Evolutionary conservation across 805 yeast genomes (phyloP).

Genomic region (Zygosaccharomyces lentus): DNA sequence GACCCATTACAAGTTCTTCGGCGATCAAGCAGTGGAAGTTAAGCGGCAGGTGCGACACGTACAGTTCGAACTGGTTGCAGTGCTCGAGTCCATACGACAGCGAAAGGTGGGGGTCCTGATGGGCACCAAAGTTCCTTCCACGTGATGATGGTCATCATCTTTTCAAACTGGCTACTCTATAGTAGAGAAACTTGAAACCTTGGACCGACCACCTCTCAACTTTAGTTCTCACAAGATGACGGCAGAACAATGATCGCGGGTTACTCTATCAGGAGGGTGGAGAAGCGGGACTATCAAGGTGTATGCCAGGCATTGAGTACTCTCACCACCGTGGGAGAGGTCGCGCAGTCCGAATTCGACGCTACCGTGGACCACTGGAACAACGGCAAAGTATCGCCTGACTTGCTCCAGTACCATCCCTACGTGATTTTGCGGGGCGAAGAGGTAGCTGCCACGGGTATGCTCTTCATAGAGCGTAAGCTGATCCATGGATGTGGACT

Average conservation of each 20-base stretch:
- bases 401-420: slow-evolving; percentile 55
- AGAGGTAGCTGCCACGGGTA: slow-evolving; percentile 76
- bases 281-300: slow-evolving; percentile 52
- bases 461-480: slow-evolving; percentile 73
- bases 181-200: not conserved
- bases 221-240: not conserved
- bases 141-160: slow-evolving; percentile 8
- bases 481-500: slow-evolving; percentile 77
- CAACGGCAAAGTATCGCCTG: slow-evolving; percentile 25
- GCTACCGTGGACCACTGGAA: slow-evolving; percentile 58
- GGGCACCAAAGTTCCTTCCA: slow-evolving; percentile 4
- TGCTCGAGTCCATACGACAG: slow-evolving; percentile 12
- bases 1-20: slow-evolving; percentile 16
- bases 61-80: slow-evolving; percentile 7
- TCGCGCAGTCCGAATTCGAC: slow-evolving; percentile 48
- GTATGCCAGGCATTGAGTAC: slow-evolving; percentile 59
- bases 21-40: slow-evolving; percentile 5
- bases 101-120: not conserved
- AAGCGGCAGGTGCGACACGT: slow-evolving; percentile 5
- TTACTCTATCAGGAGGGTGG: slow-evolving; percentile 58
- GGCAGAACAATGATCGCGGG: slow-evolving; percentile 38
- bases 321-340: slow-evolving; percentile 79
- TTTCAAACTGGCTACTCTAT: not conserved
- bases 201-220: not conserved
- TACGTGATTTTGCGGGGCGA: slow-evolving; percentile 56